A percentile compares a stretch with the other conserved stretches of the same genome.
These are phyloP conservation scores for Rhododendron molle DNA, from an alignment of 148 eudicot genomes.

Conservation along the genomic window DNA sequence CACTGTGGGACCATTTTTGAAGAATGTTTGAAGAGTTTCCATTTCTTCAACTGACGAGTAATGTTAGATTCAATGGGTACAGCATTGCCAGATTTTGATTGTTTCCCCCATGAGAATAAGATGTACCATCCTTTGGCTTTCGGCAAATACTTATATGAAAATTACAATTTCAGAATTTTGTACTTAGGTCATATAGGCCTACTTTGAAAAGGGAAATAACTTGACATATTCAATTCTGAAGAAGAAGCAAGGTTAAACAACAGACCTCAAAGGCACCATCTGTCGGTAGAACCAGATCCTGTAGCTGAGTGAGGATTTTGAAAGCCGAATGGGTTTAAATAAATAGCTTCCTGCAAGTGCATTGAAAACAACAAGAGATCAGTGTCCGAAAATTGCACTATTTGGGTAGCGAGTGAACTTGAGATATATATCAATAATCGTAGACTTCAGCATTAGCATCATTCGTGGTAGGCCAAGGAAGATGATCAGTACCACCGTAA, in stretches of 20 bases:
- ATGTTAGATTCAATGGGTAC: constrained; percentile 16
- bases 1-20: not conserved
- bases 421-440: not conserved
- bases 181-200: not conserved
- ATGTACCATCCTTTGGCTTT: constrained; percentile 15
- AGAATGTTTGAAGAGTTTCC: constrained; percentile 23
- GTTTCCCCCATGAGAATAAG: constrained; percentile 8
- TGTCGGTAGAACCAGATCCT: not conserved
- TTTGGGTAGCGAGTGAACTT: not conserved
- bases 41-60: constrained; percentile 26
- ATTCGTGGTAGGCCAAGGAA: not conserved
- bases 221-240: not conserved
- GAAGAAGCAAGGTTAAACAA: not conserved
- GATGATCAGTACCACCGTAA: not conserved
- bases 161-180: not conserved
- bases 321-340: not conserved
- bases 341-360: constrained; percentile 7
- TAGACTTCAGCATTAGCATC: not conserved
- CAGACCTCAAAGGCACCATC: constrained; percentile 11
- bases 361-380: not conserved
- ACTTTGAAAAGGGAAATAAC: not conserved
- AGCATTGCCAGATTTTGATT: constrained; percentile 22
- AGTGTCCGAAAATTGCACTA: not conserved
- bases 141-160: constrained; percentile 10
- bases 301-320: not conserved